These are phyloP conservation scores for Suillus discolor DNA, from an alignment of 768 basidiomycete genomes.

Conservation along the genomic window DNA sequence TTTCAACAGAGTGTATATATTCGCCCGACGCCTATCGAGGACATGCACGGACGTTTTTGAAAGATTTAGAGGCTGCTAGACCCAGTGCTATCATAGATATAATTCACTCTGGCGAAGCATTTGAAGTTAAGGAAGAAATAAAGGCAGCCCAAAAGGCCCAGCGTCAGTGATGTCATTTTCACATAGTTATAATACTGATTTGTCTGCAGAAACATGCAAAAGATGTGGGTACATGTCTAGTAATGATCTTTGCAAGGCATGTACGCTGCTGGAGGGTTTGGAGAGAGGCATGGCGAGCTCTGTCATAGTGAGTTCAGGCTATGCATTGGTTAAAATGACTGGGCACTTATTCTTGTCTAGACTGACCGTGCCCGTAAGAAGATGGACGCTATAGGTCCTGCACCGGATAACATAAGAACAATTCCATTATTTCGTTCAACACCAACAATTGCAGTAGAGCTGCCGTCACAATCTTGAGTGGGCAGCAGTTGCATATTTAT, in stretches of 20 bases:
- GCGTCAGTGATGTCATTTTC: conserved; percentile 54
- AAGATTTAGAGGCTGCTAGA: conserved; percentile 91
- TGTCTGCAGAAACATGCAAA: conserved; percentile 75
- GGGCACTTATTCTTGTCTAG: conserved; percentile 37
- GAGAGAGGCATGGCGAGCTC: conserved; percentile 77
- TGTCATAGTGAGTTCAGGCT: conserved; percentile 53
- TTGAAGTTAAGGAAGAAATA: conserved; percentile 84
- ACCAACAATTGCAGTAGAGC: conserved; percentile 44
- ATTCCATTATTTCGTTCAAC: conserved; percentile 70
- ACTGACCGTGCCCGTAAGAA: conserved; percentile 69
- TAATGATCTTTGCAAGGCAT: conserved; percentile 96
- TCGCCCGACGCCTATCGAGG: conserved; percentile 98
- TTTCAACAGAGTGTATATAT: conserved; percentile 99
- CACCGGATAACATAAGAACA: conserved; percentile 70
- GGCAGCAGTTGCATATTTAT: neutral
- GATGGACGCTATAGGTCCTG: conserved; percentile 57
- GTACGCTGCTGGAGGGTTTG: conserved; percentile 86
- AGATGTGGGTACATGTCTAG: conserved; percentile 96
- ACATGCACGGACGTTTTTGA: conserved; percentile 91
- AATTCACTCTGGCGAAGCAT: conserved; percentile 94
- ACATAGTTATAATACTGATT: conserved; percentile 11
- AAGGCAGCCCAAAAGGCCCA: conserved; percentile 81
- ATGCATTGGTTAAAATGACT: neutral
- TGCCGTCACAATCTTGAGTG: conserved; percentile 18
- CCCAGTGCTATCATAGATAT: conserved; percentile 98